Base-by-base conservation (phyloP, 2,329 filamentous ascomycete genomes). In the Cladosporium cucumerinum region DNA sequence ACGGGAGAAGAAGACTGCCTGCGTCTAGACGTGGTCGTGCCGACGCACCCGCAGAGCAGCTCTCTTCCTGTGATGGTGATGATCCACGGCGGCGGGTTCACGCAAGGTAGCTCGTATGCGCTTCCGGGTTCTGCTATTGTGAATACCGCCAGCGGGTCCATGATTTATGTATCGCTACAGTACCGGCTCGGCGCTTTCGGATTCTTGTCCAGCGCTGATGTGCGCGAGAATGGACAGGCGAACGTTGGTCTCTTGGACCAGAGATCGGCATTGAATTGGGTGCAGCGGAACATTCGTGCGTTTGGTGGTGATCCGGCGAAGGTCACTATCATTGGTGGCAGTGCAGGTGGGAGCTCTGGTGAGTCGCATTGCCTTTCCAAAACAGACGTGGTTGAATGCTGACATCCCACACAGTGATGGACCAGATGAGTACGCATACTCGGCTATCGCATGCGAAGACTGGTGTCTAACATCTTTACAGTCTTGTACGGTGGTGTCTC, bases 11-110 rank as follows among this genome's bases (percentile, higher is more conserved):
- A 81, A 65, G 78, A 80, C 67, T 81, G 79, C 66, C 64, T 80
- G 57, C 75, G 77, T 43, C 65, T 80, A 46, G 78, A 81, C 61
- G 75, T 80, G 4, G 76, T 75, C 63, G 75, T 75, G 7, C 79
- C 79, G 5, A 69, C 69, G 5, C 72, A 76, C 49, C 77, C 78
- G 28, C 55, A 49, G 8, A 65, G 49, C 21, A 57, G 62, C 3
- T 65, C 66, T 12, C 66, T 78, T 28, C 69, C 75, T 59, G 72
- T 79, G 5, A 60, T 69, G 12, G 61, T 72, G 1, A 67, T 78
- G 75, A 80, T 75, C 21, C 76, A 75, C 62, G 77, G 77, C 21
- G 77, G 78, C 59, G 69, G 70, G 18, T 79, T 79, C 65, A 75
- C 71, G 11, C 66, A 75, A 5, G 74, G 75, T 6, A 70, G 55